Conservation (phyloP, 2,329 filamentous ascomycete genomes). For the Pseudocercospora ulei region DNA sequence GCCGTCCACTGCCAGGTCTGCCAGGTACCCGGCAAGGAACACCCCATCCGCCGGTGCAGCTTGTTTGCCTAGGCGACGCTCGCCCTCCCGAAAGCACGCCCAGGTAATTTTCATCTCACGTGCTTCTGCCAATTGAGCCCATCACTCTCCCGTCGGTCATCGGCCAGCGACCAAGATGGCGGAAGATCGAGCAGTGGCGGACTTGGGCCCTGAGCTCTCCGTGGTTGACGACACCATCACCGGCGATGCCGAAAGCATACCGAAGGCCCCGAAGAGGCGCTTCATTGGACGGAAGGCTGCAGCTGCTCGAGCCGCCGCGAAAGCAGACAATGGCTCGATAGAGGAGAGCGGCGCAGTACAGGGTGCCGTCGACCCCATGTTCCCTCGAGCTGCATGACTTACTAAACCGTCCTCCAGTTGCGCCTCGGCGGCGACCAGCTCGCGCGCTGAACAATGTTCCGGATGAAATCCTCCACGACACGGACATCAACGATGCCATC, state of each 20-base stretch:
- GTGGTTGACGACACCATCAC: slow-evolving; percentile 46
- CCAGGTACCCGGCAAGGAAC: not conserved
- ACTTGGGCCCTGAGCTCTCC: slow-evolving; percentile 60
- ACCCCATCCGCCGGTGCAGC: not conserved
- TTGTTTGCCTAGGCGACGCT: not conserved
- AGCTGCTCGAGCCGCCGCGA: slow-evolving; percentile 49
- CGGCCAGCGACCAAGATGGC: slow-evolving; percentile 50
- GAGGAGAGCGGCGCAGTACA: slow-evolving; percentile 59
- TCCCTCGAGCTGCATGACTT: not conserved
- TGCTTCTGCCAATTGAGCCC: not conserved
- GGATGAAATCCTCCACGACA: slow-evolving; percentile 71
- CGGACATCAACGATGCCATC: slow-evolving; percentile 78
- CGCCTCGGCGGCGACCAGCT: slow-evolving; percentile 60
- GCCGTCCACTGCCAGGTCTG: too few relatives aligned
- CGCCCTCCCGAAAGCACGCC: not conserved
- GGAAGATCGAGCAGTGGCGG: slow-evolving; percentile 59
- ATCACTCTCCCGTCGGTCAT: not conserved
- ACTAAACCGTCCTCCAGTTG: slow-evolving; percentile 44
- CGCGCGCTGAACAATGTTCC: slow-evolving; percentile 88
- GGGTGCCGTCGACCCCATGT: slow-evolving; percentile 42
- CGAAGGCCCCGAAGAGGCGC: slow-evolving; percentile 74
- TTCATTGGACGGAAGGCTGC: slow-evolving; percentile 79
- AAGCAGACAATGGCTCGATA: slow-evolving; percentile 38
- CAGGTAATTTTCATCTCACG: slow-evolving; percentile 4
- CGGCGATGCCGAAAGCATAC: slow-evolving; percentile 41